Evolutionary conservation across 2,329 filamentous ascomycete species (phyloP).

Genomic region (Dothistroma septosporum): DNA sequence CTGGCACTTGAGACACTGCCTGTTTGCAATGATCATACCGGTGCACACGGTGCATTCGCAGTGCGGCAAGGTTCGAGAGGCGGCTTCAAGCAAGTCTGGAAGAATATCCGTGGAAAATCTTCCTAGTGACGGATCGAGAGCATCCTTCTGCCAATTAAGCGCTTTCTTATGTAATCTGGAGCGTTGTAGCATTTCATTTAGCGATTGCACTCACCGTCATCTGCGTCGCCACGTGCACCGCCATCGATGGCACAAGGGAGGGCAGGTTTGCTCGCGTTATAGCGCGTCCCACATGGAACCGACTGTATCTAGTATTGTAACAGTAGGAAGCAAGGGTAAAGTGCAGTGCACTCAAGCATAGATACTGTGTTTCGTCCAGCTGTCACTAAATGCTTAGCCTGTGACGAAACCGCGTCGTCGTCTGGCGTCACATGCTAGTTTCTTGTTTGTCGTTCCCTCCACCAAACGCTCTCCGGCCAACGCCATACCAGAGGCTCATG

Average conservation of each 20-base stretch:
- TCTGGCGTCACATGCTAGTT: background rate
- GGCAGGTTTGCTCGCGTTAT: background rate
- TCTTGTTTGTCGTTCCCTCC: background rate
- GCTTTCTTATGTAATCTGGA: constrained; percentile 3
- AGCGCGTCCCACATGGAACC: background rate
- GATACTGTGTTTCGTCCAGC: background rate
- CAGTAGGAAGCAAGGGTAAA: background rate
- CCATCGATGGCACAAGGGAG: background rate
- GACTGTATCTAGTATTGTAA: background rate
- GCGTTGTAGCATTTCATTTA: constrained; percentile 6
- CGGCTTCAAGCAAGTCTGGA: constrained; percentile 27
- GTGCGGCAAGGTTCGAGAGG: constrained; percentile 22
- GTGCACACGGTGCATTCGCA: constrained; percentile 44
- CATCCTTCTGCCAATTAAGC: background rate
- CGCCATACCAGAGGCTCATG: background rate
- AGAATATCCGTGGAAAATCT: constrained; percentile 19
- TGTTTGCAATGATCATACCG: constrained; percentile 35
- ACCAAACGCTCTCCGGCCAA: background rate
- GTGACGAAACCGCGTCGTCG: background rate
- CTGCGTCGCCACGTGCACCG: background rate
- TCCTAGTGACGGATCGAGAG: constrained; percentile 7
- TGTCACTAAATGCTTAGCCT: background rate
- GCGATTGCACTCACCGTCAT: background rate
- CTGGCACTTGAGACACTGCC: constrained; percentile 54
- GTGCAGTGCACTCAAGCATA: constrained; percentile 2